Evolutionary conservation across 106 monocot genomes (phyloP), one percentile per base, ranked within the genome.

Genomic region (Dactylorhiza incarnata): DNA sequence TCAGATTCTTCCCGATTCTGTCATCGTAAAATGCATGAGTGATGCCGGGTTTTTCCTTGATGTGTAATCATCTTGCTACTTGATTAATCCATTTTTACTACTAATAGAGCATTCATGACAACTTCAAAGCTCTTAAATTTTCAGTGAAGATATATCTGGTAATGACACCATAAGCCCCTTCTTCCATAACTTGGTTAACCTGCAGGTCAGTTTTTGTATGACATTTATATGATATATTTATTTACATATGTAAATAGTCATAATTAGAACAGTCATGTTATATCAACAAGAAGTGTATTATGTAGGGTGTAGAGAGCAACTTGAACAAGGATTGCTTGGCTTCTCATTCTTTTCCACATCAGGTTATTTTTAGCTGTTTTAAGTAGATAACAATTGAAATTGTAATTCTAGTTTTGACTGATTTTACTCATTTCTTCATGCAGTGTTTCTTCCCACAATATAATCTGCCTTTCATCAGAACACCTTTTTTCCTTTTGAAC

Each of bases 391-490:
- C 46, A 14, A 15, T 10, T 16, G 49, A 52, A 77, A 71, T 5
- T 17, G 6, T 26, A 47, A 59, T 2, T 44, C 15, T 43, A 29
- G 20, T 52, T 59, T 26, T 66, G 49, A 12, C 37, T 61, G 19
- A 77, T 69, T 49, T 1, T 51, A 24, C 78, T 51, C 3, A 1
- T 56, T 47, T 63, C 46, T 48, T 48, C 48, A 3, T 76, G 81
- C 91, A 97, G 97, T 97, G 97, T 67, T 87, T 97, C 84, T 97
- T 94, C 78, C 97, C 97, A 4, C 91, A 97, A 54, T 75, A 91
- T 68, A 80, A 74, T 67, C 56, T 91, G 75, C 29, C 81, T 23
- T 83, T 79, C 65, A 91, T 97, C 73, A 74, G 66, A 59, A 84
- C 79, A 44, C 97, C 97, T 23, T 97, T 87, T 75, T 97, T 97